Evolutionary conservation across 345 rosid genomes (phyloP), one percentile per base, ranked within the genome.

Genomic region (Gynandropsis gynandra): DNA sequence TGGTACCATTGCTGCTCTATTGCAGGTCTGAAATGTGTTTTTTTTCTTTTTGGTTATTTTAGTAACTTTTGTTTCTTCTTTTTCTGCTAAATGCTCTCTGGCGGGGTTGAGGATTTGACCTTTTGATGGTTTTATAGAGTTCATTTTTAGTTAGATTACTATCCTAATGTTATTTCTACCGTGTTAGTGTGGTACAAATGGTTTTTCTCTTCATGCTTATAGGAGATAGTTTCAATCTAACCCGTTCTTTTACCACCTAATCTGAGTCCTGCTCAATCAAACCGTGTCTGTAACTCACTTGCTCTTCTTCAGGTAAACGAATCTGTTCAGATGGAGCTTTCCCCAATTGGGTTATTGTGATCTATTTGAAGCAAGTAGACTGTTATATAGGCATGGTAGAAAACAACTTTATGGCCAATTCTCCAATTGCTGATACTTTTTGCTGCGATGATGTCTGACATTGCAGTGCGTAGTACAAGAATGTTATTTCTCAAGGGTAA

Each of bases 171-270:
- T 9, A 16, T 17, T 12, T 35, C 24, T 36, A 27, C 36, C 34
- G 12, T 54, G 14, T 31, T 13, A 8, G 31, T 8, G 10, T 10
- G 4, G 47, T 44, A 8, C 42, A 50, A 50, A 48, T 16, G 9
- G 9, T 24, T 46, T 33, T 39, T 10, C 2, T 51, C 7, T 56
- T 1, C 34, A 19, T 65, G 16, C 32, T 57, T 63, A 56, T 83
- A 93, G 99, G 99, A 93, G 74, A 88, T 93, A 29, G 90, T 93
- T 45, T 88, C 94, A 39, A 85, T 93, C 74, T 93, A 88, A 62
- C 90, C 95, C 66, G 90, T 85, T 69, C 83, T 93, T 13, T 72
- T 97, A 8, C 97, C 99, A 15, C 99, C 97, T 10, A 83, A 75
- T 70, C 71, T 93, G 50, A 72, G 79, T 63, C 88, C 94, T 8